Evolutionary conservation across 2,329 filamentous ascomycete genomes (phyloP).

Genomic region (Grosmannia penicillata): DNA sequence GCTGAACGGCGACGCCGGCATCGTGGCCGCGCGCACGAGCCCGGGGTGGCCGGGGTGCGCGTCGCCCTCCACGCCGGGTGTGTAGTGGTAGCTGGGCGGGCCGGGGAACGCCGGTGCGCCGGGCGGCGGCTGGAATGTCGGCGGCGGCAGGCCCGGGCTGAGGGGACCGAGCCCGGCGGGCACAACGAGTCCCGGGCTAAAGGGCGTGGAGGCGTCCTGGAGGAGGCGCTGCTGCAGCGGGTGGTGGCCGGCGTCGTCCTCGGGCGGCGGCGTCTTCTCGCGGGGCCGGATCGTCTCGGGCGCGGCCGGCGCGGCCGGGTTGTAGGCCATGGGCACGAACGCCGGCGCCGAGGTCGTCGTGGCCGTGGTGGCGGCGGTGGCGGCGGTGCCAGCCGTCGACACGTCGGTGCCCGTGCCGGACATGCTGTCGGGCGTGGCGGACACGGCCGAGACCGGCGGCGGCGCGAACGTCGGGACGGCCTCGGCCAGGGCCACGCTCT

Average conservation of each 20-base stretch:
- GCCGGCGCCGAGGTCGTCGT: no score
- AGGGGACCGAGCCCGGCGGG: conserved; percentile 27
- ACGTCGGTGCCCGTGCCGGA: background rate
- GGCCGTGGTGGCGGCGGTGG: conserved; percentile 19
- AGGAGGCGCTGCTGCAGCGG: conserved; percentile 43
- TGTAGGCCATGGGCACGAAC: conserved; percentile 57
- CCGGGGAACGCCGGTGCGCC: conserved; percentile 24
- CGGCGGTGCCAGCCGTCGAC: no score
- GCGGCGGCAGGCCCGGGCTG: conserved; percentile 22
- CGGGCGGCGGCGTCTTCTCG: conserved; percentile 67
- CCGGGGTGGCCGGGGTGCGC: conserved; percentile 20
- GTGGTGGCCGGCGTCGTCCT: conserved; percentile 43
- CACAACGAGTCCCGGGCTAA: conserved; percentile 36
- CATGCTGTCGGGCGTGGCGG: background rate
- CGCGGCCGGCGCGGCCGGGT: conserved; percentile 62
- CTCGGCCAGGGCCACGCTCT: conserved; percentile 53
- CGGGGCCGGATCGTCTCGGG: conserved; percentile 57
- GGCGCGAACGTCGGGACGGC: conserved; percentile 22
- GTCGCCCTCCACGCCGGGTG: conserved; percentile 23
- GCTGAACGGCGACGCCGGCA: conserved; percentile 25
- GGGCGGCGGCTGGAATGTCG: conserved; percentile 22
- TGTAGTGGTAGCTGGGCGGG: conserved; percentile 18
- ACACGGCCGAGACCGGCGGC: conserved; percentile 17
- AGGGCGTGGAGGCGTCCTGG: conserved; percentile 37
- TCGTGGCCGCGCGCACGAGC: conserved; percentile 31